Evolutionary conservation across 2,329 filamentous ascomycete species (phyloP), one percentile per base, ranked within the genome.

Genomic region (Aspergillus udagawae): DNA sequence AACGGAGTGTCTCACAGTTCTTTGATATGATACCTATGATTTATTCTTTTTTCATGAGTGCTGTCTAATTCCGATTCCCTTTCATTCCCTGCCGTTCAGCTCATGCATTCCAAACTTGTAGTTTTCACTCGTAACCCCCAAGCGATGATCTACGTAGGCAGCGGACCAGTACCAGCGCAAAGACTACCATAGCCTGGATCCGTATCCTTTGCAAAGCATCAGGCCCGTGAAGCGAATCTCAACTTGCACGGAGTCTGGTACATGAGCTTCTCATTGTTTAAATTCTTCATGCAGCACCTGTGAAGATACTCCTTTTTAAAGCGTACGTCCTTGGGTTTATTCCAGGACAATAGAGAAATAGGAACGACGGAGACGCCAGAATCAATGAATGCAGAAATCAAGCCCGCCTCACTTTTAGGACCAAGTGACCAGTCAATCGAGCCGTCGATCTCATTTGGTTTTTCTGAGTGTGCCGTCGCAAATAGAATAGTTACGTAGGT

Each of bases 1-100:
- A 60, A 63, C 60, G 59, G 41, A 56, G 58, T 59, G 62, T 69
- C 65, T 68, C 61, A 63, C 66, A 67, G 51, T 60, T 60, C 57
- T 65, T 62, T 66, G 63, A 66, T 66, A 69, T 70, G 66, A 70
- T 70, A 69, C 66, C 67, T 62, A 64, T 69, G 63, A 54, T 69
- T 63, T 66, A 61, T 63, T 57, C 61, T 59, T 63, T 63, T 29
- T 60, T 59, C 55, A 6, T 35, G 51, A 68, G 63, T 63, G 61
- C 32, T 38, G 14, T 38, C 32, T 38, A 38, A 38, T 64, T 63
- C 64, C 63, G 60, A 55, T 29, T 49, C 14, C 5, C 32, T 17
- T 17, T 3, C 32, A 38, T 17, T 38, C 5, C 32, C 32, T 38
- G 14, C 14, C 7, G 32, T 38, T 17, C 14, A 38, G 32, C 32